Conservation (phyloP, 352 stramenopile species). For the Phytophthora citrophthora region DNA sequence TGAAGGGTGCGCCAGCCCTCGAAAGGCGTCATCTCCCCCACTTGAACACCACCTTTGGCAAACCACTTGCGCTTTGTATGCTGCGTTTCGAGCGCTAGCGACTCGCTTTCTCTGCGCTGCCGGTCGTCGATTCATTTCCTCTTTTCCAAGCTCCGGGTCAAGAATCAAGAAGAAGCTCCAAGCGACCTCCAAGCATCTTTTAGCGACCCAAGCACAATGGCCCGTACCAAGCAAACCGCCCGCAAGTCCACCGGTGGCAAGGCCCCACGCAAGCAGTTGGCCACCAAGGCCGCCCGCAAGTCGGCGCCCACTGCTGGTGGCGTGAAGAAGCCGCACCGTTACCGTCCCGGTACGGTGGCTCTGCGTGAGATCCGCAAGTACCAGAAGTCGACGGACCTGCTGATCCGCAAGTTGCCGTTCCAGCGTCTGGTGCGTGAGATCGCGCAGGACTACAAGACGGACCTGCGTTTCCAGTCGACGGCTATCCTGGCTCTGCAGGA, state of each 20-base stretch:
- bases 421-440: constrained; percentile 96
- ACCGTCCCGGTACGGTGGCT: constrained; percentile 75
- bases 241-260: constrained; percentile 96
- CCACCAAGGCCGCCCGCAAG: constrained; percentile 93
- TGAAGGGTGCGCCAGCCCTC: constrained; percentile 11
- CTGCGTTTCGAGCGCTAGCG: background rate
- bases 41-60: constrained; percentile 44
- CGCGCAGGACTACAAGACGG: constrained; percentile 96
- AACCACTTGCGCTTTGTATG: constrained; percentile 56
- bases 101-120: constrained; percentile 2
- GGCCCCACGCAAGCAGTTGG: constrained; percentile 94
- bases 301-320: constrained; percentile 91
- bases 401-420: constrained; percentile 97
- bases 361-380: constrained; percentile 97
- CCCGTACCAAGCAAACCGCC: constrained; percentile 97
- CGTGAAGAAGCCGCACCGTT: constrained; percentile 87
- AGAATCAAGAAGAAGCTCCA: constrained; percentile 15
- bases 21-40: constrained; percentile 38
- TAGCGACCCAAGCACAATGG: constrained; percentile 62
- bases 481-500: constrained; percentile 93
- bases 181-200: constrained; percentile 1
- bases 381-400: constrained; percentile 95
- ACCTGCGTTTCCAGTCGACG: constrained; percentile 96
- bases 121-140: constrained; percentile 39
- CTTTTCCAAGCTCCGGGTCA: constrained; percentile 45